A percentile compares a stretch with the other conserved stretches of the same genome.
Evolutionary conservation across 495 filamentous ascomycete species (phyloP).

Genomic region (Oidiodendron maius): DNA sequence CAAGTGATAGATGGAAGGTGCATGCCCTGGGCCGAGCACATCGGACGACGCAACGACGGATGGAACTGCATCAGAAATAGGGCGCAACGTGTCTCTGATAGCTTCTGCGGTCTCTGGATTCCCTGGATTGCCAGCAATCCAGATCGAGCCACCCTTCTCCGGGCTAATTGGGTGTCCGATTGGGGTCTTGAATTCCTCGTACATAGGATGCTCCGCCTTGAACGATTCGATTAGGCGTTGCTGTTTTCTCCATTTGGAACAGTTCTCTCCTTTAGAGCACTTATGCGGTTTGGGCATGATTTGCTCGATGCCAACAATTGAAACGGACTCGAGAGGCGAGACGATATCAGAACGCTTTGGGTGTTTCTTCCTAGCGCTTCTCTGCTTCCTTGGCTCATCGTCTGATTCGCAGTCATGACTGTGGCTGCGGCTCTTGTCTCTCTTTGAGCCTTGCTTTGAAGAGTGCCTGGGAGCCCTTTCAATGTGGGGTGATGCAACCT

Average conservation of each 20-base stretch:
- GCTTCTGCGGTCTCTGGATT: slow-evolving; percentile 56
- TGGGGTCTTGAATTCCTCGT: background rate
- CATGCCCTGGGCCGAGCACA: slow-evolving; percentile 61
- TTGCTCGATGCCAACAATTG: slow-evolving; percentile 90
- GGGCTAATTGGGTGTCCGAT: slow-evolving; percentile 39
- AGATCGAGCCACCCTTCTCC: slow-evolving; percentile 50
- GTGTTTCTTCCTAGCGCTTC: slow-evolving; percentile 35
- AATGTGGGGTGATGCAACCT: slow-evolving; percentile 27
- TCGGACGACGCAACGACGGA: slow-evolving; percentile 90
- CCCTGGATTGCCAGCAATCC: slow-evolving; percentile 63
- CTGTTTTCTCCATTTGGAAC: slow-evolving; percentile 70
- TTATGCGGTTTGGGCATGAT: slow-evolving; percentile 75
- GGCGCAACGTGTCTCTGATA: slow-evolving; percentile 35
- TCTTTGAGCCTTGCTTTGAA: slow-evolving; percentile 25
- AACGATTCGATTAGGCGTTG: slow-evolving; percentile 62
- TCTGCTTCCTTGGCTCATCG: slow-evolving; percentile 27
- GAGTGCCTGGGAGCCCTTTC: slow-evolving; percentile 26
- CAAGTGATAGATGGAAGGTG: slow-evolving; percentile 57
- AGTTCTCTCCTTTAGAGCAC: slow-evolving; percentile 88
- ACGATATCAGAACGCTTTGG: slow-evolving; percentile 53
- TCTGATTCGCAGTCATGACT: slow-evolving; percentile 17
- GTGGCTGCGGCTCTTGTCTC: slow-evolving; percentile 30
- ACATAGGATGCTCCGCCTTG: slow-evolving; percentile 49
- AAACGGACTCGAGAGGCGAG: slow-evolving; percentile 73
- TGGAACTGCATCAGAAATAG: slow-evolving; percentile 58